Evolutionary conservation across 495 filamentous ascomycete genomes (phyloP).

Genomic region (Aspergillus asperescens): DNA sequence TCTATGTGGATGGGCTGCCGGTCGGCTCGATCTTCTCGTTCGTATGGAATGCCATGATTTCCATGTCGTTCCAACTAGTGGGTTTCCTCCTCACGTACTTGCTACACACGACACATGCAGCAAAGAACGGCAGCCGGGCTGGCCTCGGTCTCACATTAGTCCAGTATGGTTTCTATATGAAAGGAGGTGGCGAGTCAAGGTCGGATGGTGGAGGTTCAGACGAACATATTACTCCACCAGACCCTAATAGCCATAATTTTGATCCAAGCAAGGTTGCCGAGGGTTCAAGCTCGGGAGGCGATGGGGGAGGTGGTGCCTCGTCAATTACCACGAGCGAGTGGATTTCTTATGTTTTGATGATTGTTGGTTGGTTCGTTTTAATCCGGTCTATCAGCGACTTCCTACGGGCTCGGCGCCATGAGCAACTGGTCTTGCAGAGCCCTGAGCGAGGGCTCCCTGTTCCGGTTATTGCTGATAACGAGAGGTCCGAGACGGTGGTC

Average conservation of each 20-base stretch:
- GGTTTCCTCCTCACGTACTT: constrained; percentile 98
- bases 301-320: constrained; percentile 32
- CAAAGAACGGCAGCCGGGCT: constrained; percentile 92
- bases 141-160: constrained; percentile 95
- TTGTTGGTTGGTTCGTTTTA: constrained; percentile 96
- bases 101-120: constrained; percentile 93
- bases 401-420: constrained; percentile 77
- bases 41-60: constrained; percentile 98
- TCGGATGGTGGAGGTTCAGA: constrained; percentile 47
- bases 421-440: constrained; percentile 88
- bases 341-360: constrained; percentile 92
- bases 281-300: constrained; percentile 27
- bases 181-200: constrained; percentile 46
- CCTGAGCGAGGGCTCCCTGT: constrained; percentile 84
- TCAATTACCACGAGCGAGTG: constrained; percentile 70
- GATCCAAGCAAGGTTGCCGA: constrained; percentile 61
- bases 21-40: constrained; percentile 95
- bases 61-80: constrained; percentile 94
- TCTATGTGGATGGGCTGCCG: constrained; percentile 92
- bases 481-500: constrained; percentile 77
- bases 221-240: constrained; percentile 58
- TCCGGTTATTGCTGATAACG: constrained; percentile 83
- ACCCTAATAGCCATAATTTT: constrained; percentile 89
- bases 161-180: constrained; percentile 95
- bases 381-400: constrained; percentile 88